phyloP scores from a whole-genome alignment of 2,329 filamentous ascomycete species.

The Exserohilum turcica region DNA sequence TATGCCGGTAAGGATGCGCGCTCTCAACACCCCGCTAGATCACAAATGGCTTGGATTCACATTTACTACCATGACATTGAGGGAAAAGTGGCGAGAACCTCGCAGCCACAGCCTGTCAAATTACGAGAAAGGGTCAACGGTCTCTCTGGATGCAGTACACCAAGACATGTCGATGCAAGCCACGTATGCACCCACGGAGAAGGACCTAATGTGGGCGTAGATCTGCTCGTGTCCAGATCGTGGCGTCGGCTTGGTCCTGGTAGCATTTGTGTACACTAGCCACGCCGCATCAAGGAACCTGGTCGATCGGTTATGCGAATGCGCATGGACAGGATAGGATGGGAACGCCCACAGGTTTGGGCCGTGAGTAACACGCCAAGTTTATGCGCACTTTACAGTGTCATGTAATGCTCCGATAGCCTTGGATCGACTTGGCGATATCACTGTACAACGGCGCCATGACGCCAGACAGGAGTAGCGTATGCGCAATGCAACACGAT shows the following conservation, averaged over 20 bases:
- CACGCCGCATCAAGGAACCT: constrained; percentile 31
- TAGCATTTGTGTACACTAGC: constrained; percentile 19
- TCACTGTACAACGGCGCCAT: constrained; percentile 37
- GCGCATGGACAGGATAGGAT: constrained; percentile 18
- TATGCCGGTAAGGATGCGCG: constrained; percentile 11
- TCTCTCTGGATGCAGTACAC: background rate
- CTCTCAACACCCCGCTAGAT: constrained; percentile 8
- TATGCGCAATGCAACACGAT: constrained; percentile 35
- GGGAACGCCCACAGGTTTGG: constrained; percentile 33
- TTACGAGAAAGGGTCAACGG: constrained; percentile 1
- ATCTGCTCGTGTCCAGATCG: constrained; percentile 1
- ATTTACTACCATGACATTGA: constrained; percentile 1
- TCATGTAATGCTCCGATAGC: constrained; percentile 34
- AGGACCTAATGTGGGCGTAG: constrained; percentile 4
- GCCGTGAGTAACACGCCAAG: constrained; percentile 32
- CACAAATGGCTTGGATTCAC: constrained; percentile 16
- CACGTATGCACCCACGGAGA: constrained; percentile 31
- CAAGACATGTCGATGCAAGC: constrained; percentile 34
- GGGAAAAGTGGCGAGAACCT: constrained; percentile 8
- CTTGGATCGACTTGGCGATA: constrained; percentile 44
- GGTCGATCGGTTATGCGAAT: constrained; percentile 23
- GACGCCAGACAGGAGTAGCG: constrained; percentile 29
- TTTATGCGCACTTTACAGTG: constrained; percentile 30
- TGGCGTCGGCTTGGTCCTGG: constrained; percentile 14
- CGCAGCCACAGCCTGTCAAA: constrained; percentile 12